These are phyloP conservation scores for Coemansia sp. DNA, from an alignment of 192 early-diverging fungal species.

Conservation along the genomic window DNA sequence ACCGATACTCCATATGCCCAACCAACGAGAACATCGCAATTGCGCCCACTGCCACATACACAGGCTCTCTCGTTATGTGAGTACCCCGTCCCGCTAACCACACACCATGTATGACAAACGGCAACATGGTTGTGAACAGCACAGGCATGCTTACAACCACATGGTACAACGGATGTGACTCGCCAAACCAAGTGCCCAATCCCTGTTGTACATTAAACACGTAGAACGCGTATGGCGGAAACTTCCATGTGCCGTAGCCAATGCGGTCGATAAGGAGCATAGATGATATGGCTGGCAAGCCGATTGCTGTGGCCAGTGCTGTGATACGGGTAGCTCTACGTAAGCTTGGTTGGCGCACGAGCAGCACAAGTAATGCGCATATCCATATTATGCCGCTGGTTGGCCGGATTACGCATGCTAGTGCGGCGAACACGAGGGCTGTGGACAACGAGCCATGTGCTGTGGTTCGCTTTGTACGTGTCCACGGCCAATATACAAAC, in stretches of 20 bases:
- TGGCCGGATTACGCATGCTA: slow-evolving; percentile 83
- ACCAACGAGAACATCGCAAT: slow-evolving; percentile 71
- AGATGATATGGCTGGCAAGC: slow-evolving; percentile 44
- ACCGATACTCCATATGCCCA: slow-evolving; percentile 93
- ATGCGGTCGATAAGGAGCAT: slow-evolving; percentile 64
- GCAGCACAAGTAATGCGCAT: slow-evolving; percentile 64
- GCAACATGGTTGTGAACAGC: slow-evolving; percentile 73
- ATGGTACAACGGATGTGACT: slow-evolving; percentile 92
- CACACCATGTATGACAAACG: slow-evolving; percentile 61
- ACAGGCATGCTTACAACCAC: slow-evolving; percentile 77
- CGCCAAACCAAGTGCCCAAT: slow-evolving; percentile 88
- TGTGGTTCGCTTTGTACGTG: neutral
- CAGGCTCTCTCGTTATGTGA: slow-evolving; percentile 17
- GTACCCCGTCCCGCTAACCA: slow-evolving; percentile 25
- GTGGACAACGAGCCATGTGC: slow-evolving; percentile 11
- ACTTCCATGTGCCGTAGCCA: slow-evolving; percentile 71
- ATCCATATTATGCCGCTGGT: slow-evolving; percentile 88
- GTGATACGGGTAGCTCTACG: slow-evolving; percentile 7
- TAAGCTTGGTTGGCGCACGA: slow-evolving; percentile 37
- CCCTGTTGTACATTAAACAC: slow-evolving; percentile 77
- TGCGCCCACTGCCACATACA: slow-evolving; percentile 53
- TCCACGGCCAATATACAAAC: slow-evolving; percentile 85
- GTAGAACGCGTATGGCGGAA: slow-evolving; percentile 78
- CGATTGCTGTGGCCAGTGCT: slow-evolving; percentile 14
- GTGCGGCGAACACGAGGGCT: slow-evolving; percentile 69